Evolutionary conservation across 495 filamentous ascomycete genomes (phyloP).

Genomic region (Paragyromitra xinjiangensis): DNA sequence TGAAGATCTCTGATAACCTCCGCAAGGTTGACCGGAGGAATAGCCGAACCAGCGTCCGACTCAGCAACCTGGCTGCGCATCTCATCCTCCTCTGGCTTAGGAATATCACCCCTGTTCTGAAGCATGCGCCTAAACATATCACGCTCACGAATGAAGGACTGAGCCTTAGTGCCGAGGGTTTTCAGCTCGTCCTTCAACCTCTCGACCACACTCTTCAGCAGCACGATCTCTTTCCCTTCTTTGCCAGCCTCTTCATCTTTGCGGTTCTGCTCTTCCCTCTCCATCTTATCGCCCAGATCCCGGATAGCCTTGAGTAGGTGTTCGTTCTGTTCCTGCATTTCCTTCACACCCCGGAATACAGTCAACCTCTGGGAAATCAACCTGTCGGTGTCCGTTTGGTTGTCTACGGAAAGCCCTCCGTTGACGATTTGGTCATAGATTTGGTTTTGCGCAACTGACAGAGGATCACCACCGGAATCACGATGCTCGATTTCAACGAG

Average conservation of each 20-base stretch:
- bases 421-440: constrained; percentile 74
- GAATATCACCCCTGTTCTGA: constrained; percentile 73
- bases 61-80: constrained; percentile 46
- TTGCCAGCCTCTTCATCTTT: constrained; percentile 78
- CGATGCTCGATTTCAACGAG: constrained; percentile 79
- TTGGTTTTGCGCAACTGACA: constrained; percentile 70
- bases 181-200: constrained; percentile 74
- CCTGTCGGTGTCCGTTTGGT: constrained; percentile 78
- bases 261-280: constrained; percentile 81
- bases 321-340: constrained; percentile 88
- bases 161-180: constrained; percentile 73
- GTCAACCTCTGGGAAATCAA: constrained; percentile 86
- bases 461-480: constrained; percentile 78
- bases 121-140: constrained; percentile 97
- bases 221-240: constrained; percentile 68
- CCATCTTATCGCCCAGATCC: constrained; percentile 86
- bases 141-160: constrained; percentile 92
- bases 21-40: constrained; percentile 63
- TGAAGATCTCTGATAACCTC: constrained; percentile 85
- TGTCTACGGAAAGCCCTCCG: constrained; percentile 71
- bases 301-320: constrained; percentile 81
- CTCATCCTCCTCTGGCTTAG: constrained; percentile 64
- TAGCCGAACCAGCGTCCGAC: constrained; percentile 59
- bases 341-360: constrained; percentile 80
- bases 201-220: constrained; percentile 50